Base-by-base conservation (phyloP, 345 rosid genomes). In the Clarkia xantiana region DNA sequence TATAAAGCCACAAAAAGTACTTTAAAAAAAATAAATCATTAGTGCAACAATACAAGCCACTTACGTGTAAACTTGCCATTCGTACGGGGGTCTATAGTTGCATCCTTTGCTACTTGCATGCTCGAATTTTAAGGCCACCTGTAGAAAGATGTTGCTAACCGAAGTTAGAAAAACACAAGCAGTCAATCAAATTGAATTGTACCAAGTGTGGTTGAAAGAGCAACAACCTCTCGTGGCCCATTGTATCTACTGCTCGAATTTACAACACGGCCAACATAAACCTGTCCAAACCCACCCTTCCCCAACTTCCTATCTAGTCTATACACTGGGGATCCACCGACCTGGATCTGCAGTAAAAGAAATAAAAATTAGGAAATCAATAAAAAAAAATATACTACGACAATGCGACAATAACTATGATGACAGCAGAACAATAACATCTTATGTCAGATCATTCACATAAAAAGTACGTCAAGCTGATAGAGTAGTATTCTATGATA, bases 201-300 rank as follows among this genome's bases (percentile, higher is more conserved):
- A 10, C 40, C 18, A 18, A 34, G 36, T 11, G 7, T 10, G 18
- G 1, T 43, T 0, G 2, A 11, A 59, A 44, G 52, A 47, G 39
- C 18, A 34, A 11, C n/a, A 44, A 44, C 65, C 65, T 61, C 59
- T 18, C 0, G 14, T 1, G 87, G 68, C 49, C 87, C 94, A 41
- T 42, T 14, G 45, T 56, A 70, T 71, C 81, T 70, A 49, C 75
- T 82, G 47, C 59, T 76, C 50, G 71, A 72, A 61, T 72, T 71
- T 36, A 69, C 72, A 55, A 91, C 74, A 58, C 86, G 73, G 36
- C 98, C 98, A 46, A 90, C 86, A 79, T 76, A 90, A 60, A 90
- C 98, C 72, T 91, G 98, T 14, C 98, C 96, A 71, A 91, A 91
- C 18, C 98, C 98, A 60, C 98, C 98, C 68, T 91, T 91, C 14